Evolutionary conservation across 306 rosid species (phyloP).

Genomic region (Begonia loranthoides): DNA sequence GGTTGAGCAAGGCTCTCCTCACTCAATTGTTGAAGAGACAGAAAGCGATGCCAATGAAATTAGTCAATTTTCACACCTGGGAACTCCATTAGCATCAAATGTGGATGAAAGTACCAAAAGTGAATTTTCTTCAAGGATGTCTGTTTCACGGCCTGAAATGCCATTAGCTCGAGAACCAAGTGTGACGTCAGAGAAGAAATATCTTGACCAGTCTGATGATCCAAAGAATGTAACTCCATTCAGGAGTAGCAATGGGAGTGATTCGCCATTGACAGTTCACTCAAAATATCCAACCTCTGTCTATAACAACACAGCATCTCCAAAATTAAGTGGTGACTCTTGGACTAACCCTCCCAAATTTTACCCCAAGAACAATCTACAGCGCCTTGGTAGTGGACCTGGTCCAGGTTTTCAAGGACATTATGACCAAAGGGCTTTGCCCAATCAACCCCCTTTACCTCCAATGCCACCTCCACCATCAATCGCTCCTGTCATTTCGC

Average conservation of each 20-base stretch:
- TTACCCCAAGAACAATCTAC: constrained; percentile 50
- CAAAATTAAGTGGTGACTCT: constrained; percentile 45
- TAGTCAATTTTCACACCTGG: constrained; percentile 54
- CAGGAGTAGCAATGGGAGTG: constrained; percentile 49
- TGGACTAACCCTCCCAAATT: constrained; percentile 47
- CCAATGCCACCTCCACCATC: constrained; percentile 90
- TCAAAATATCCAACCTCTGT: constrained; percentile 40
- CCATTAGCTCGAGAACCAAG: constrained; percentile 72
- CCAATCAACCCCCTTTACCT: constrained; percentile 91
- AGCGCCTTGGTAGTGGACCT: constrained; percentile 43
- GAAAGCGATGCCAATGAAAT: constrained; percentile 66
- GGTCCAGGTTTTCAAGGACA: constrained; percentile 62
- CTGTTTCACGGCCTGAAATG: constrained; percentile 66
- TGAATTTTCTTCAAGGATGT: constrained; percentile 89
- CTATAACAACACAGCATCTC: constrained; percentile 40
- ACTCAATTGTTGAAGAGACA: constrained; percentile 90
- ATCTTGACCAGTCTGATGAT: constrained; percentile 70
- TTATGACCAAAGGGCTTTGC: constrained; percentile 64
- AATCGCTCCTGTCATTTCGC: constrained; percentile 41
- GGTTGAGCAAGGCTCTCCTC: constrained; percentile 82
- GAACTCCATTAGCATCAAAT: constrained; percentile 49
- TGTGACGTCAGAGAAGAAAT: constrained; percentile 77
- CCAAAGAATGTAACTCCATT: constrained; percentile 31
- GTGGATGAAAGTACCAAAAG: constrained; percentile 66
- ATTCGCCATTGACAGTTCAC: constrained; percentile 31